Percentiles rank a stretch among this genome's conserved stretches.
Conservation (phyloP, 2,329 filamentous ascomycete species). For the Chaetothyriales sp. region DNA sequence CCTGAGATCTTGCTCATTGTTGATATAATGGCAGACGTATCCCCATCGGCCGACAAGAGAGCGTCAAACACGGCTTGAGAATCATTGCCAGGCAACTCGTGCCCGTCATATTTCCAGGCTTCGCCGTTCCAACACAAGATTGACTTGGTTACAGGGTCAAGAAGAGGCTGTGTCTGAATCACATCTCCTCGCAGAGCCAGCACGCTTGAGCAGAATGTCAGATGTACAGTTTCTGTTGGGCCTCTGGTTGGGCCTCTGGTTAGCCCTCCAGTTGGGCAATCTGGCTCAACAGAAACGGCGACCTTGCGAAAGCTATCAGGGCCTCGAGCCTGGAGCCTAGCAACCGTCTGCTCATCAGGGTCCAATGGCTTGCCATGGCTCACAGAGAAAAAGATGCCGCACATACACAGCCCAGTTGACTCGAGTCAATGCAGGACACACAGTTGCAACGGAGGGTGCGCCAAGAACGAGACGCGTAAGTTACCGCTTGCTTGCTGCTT, state of each 20-base stretch:
- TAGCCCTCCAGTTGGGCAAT: not conserved
- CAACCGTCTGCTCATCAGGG: conserved; percentile 26
- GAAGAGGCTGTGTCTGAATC: conserved; percentile 58
- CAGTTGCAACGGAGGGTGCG: not conserved
- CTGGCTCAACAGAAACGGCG: conserved; percentile 8
- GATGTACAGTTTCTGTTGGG: conserved; percentile 20
- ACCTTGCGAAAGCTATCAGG: conserved; percentile 29
- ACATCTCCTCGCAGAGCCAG: conserved; percentile 70
- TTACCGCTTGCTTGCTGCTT: not conserved
- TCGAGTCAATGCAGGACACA: not conserved
- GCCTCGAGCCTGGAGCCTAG: conserved; percentile 27
- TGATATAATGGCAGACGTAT: conserved; percentile 28
- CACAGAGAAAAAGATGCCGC: conserved; percentile 41
- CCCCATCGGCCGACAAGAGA: conserved; percentile 29
- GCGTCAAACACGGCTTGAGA: conserved; percentile 51
- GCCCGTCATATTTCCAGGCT: conserved; percentile 59
- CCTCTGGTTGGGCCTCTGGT: not conserved
- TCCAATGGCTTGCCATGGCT: conserved; percentile 38
- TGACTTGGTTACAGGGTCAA: conserved; percentile 41
- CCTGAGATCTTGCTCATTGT: conserved; percentile 53
- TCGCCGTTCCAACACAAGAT: conserved; percentile 95
- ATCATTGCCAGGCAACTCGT: conserved; percentile 57
- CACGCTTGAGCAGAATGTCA: conserved; percentile 68
- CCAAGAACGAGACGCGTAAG: not conserved
- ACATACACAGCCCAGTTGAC: conserved; percentile 34